phyloP scores from a whole-genome alignment of 2,329 filamentous ascomycete genomes.

The Domatiomyces catenatus region DNA sequence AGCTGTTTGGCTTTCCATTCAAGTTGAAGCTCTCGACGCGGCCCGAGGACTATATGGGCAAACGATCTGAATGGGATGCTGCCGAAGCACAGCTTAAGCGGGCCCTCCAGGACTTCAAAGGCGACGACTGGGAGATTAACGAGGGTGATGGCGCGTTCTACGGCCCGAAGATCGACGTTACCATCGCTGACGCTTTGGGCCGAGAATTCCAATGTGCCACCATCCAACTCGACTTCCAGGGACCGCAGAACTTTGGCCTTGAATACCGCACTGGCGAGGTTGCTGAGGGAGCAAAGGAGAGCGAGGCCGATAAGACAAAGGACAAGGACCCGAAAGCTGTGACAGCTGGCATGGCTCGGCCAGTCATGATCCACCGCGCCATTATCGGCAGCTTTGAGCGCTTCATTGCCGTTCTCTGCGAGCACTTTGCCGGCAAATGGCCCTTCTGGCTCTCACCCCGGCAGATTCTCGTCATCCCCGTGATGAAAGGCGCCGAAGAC shows the following conservation, averaged over 20 bases:
- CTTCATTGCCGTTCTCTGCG: slow-evolving; percentile 35
- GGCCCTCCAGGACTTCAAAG: slow-evolving; percentile 63
- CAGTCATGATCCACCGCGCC: slow-evolving; percentile 37
- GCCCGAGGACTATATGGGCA: slow-evolving; percentile 75
- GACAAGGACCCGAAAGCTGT: slow-evolving; percentile 23
- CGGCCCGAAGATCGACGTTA: slow-evolving; percentile 96
- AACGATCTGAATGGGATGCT: slow-evolving; percentile 72
- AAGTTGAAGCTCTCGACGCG: slow-evolving; percentile 89
- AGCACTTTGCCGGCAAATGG: slow-evolving; percentile 39
- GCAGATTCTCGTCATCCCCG: slow-evolving; percentile 35
- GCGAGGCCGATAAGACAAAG: slow-evolving; percentile 18
- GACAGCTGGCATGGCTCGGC: slow-evolving; percentile 30
- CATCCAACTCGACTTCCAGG: slow-evolving; percentile 85
- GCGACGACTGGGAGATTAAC: slow-evolving; percentile 73
- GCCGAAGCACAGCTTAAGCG: slow-evolving; percentile 69
- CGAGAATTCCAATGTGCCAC: slow-evolving; percentile 83
- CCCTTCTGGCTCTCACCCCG: slow-evolving; percentile 38
- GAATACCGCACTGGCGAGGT: slow-evolving; percentile 64
- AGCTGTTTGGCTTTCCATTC: slow-evolving; percentile 75
- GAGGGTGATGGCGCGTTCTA: slow-evolving; percentile 96
- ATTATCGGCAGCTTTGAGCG: slow-evolving; percentile 37
- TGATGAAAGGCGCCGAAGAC: slow-evolving; percentile 35
- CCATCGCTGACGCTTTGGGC: slow-evolving; percentile 72
- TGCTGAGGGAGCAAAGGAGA: slow-evolving; percentile 26
- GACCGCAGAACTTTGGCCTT: slow-evolving; percentile 70